A percentile compares a stretch with the other conserved stretches of the same genome.
These are phyloP conservation scores for Lactarius hatsudake DNA, from an alignment of 768 basidiomycete genomes.

Conservation along the genomic window DNA sequence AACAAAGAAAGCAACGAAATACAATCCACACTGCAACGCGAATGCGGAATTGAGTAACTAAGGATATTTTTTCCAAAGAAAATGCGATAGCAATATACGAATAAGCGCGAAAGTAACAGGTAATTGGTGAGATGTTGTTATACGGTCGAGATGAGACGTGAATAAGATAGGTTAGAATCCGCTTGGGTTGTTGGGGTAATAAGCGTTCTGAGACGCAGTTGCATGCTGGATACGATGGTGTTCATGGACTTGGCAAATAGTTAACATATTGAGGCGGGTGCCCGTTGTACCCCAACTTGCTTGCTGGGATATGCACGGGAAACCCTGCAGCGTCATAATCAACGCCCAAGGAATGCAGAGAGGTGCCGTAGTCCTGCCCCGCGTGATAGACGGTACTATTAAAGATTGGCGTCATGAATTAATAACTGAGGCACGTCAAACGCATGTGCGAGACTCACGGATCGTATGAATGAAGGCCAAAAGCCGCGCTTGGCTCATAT, in stretches of 20 bases:
- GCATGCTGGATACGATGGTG: not conserved
- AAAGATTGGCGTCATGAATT: not conserved
- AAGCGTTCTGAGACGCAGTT: slow-evolving; percentile 2
- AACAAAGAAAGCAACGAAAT: slow-evolving; percentile 19
- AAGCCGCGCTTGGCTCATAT: slow-evolving; percentile 14
- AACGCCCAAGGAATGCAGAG: slow-evolving; percentile 18
- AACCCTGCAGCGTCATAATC: slow-evolving; percentile 15
- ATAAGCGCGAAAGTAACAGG: slow-evolving; percentile 12
- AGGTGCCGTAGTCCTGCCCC: slow-evolving; percentile 21
- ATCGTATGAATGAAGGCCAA: slow-evolving; percentile 16
- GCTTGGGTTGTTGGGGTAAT: slow-evolving; percentile 11
- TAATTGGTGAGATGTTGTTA: slow-evolving; percentile 13
- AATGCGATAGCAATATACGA: not conserved
- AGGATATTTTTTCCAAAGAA: not conserved
- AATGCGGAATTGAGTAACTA: slow-evolving; percentile 1
- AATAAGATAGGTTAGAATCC: slow-evolving; percentile 12
- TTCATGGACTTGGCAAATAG: slow-evolving; percentile 18
- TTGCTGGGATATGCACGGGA: slow-evolving; percentile 20
- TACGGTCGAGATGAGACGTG: slow-evolving; percentile 17
- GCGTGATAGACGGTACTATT: slow-evolving; percentile 16
- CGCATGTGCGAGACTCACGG: slow-evolving; percentile 17
- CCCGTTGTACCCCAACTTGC: slow-evolving; percentile 9
- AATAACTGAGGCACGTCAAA: not conserved
- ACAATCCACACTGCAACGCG: slow-evolving; percentile 16
- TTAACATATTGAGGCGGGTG: slow-evolving; percentile 13